phyloP scores from a whole-genome alignment of 1,139 yeast species.

The Sugiyamaella japonica region DNA sequence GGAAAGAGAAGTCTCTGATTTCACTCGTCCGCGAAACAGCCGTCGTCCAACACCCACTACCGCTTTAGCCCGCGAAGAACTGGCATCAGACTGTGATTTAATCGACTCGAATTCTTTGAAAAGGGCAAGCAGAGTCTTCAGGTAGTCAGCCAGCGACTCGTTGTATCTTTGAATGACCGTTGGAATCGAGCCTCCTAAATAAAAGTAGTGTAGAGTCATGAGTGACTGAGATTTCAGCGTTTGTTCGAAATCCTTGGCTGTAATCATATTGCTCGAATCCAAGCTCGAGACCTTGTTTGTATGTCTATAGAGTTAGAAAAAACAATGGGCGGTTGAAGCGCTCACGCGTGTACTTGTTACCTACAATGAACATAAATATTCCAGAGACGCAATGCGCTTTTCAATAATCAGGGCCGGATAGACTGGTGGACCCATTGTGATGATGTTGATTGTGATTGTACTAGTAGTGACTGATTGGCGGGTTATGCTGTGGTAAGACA shows the following conservation, averaged over 20 bases:
- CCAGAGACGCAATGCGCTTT: conserved; percentile 30
- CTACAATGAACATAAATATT: conserved; percentile 33
- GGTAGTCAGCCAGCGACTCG: conserved; percentile 27
- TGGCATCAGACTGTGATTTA: conserved; percentile 23
- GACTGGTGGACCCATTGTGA: conserved; percentile 7
- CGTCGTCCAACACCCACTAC: conserved; percentile 34
- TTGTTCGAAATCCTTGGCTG: conserved; percentile 29
- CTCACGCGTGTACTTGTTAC: conserved; percentile 15
- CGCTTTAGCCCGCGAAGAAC: conserved; percentile 25
- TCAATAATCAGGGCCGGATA: conserved; percentile 24
- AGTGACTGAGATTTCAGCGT: conserved; percentile 18
- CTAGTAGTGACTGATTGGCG: too few relatives aligned
- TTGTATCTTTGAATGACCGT: conserved; percentile 25
- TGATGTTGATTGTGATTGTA: too few relatives aligned
- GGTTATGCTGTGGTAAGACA: too few relatives aligned
- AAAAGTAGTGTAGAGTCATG: conserved; percentile 28
- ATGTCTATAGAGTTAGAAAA: conserved; percentile 15
- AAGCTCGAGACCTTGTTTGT: conserved; percentile 31
- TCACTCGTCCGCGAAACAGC: conserved; percentile 30
- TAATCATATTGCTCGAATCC: conserved; percentile 21
- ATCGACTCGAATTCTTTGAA: conserved; percentile 33
- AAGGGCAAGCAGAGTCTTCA: conserved; percentile 26
- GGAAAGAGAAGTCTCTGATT: conserved; percentile 23
- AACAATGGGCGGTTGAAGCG: neutral
- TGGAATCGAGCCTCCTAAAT: conserved; percentile 33